Conservation (phyloP, 2,329 filamentous ascomycete species). For the Fusarium anguioides region DNA sequence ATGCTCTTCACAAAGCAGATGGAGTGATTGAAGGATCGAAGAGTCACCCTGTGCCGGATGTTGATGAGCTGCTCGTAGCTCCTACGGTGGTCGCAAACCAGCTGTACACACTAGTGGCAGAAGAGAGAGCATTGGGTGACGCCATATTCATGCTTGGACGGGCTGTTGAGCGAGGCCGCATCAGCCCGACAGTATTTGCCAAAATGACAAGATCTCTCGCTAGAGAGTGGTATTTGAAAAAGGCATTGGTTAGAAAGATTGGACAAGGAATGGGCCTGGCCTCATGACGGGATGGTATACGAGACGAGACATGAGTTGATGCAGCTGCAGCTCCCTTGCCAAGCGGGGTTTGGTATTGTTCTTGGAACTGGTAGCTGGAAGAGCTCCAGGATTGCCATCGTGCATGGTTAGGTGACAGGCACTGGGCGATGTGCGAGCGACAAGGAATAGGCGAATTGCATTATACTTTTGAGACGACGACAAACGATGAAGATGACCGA, state of each 20-base stretch:
- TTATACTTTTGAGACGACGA: conserved; percentile 14
- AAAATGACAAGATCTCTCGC: conserved; percentile 80
- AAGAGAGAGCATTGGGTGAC: conserved; percentile 87
- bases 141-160: conserved; percentile 84
- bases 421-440: conserved; percentile 14
- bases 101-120: conserved; percentile 87
- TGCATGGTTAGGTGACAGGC: not conserved
- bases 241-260: conserved; percentile 83
- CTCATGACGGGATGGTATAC: conserved; percentile 35
- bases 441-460: conserved; percentile 12
- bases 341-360: conserved; percentile 36
- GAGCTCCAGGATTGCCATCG: conserved; percentile 7
- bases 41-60: conserved; percentile 74
- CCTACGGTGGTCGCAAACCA: conserved; percentile 94
- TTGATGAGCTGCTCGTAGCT: conserved; percentile 93
- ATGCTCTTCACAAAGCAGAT: conserved; percentile 82
- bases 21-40: conserved; percentile 78
- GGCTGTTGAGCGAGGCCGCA: conserved; percentile 77
- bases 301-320: conserved; percentile 1
- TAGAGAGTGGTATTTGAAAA: conserved; percentile 85
- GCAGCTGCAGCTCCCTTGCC: conserved; percentile 2
- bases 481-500: conserved; percentile 8
- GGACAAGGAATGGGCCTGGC: conserved; percentile 77
- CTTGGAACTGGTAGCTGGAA: conserved; percentile 5
- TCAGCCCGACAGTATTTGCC: conserved; percentile 79